Percentiles rank a stretch among this genome's conserved stretches.
phyloP scores from a whole-genome alignment of 257 asterid species.

The Capsicum pubescens region DNA sequence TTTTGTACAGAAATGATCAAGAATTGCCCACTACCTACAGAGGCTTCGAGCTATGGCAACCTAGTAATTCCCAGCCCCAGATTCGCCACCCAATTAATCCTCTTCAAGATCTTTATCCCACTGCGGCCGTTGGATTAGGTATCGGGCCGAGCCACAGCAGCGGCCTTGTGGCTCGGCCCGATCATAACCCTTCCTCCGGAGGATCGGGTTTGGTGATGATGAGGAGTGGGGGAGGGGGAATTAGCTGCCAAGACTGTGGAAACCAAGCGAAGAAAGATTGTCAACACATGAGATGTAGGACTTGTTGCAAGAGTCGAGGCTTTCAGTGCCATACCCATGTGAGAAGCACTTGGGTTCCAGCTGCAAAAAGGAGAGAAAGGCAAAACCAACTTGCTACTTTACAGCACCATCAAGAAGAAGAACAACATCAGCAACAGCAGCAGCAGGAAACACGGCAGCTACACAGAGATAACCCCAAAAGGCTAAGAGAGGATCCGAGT shows the following conservation, averaged over 20 bases:
- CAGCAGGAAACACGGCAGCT: conserved; percentile 31
- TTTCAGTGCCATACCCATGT: conserved; percentile 77
- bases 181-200: conserved; percentile 37
- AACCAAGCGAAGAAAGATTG: conserved; percentile 92
- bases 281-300: conserved; percentile 83
- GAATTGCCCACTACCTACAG: conserved; percentile 50
- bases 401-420: conserved; percentile 37
- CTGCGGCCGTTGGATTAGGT: conserved; percentile 55
- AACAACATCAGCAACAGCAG: conserved; percentile 29
- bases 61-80: conserved; percentile 41
- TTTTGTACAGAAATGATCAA: conserved; percentile 61
- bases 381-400: conserved; percentile 56
- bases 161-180: conserved; percentile 39
- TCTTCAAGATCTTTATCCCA: conserved; percentile 67
- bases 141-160: conserved; percentile 57
- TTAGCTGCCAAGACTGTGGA: conserved; percentile 92
- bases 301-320: conserved; percentile 92
- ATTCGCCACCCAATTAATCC: conserved; percentile 43
- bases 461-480: conserved; percentile 35
- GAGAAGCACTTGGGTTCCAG: conserved; percentile 93
- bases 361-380: conserved; percentile 76
- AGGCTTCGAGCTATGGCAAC: conserved; percentile 87
- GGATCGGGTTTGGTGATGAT: conserved; percentile 63
- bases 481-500: conserved; percentile 54
- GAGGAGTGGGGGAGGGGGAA: conserved; percentile 65